A percentile compares a stretch with the other conserved stretches of the same genome.
These are phyloP conservation scores for Pulicaria dysenterica DNA, from an alignment of 129 eudicot species.

Conservation along the genomic window DNA sequence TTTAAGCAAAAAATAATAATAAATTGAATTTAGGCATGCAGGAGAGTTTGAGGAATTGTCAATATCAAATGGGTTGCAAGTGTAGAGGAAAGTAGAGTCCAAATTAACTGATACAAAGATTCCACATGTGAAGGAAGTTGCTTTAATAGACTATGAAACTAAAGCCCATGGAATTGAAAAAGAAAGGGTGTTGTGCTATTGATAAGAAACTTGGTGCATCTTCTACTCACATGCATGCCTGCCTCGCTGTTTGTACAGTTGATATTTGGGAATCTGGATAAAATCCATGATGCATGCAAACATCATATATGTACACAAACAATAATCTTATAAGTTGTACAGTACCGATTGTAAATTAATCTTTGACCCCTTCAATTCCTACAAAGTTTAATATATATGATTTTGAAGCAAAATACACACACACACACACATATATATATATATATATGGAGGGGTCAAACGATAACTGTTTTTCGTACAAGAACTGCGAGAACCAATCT, in stretches of 20 bases:
- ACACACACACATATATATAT: too few species aligned
- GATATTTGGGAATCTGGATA: slow-evolving; percentile 21
- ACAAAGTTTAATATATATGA: too few species aligned
- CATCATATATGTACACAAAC: slow-evolving; percentile 9
- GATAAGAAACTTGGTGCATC: slow-evolving; percentile 23
- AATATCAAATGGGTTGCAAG: not conserved
- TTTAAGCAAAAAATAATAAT: too few species aligned
- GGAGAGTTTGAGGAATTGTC: too few species aligned
- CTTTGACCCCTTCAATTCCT: too few species aligned
- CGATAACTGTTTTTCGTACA: too few species aligned
- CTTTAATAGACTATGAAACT: slow-evolving; percentile 26
- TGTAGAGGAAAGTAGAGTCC: slow-evolving; percentile 9
- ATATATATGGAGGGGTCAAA: too few species aligned
- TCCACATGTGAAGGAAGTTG: not conserved
- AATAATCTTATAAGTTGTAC: not conserved
- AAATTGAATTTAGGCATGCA: too few species aligned
- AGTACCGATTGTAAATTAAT: not conserved
- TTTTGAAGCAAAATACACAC: too few species aligned
- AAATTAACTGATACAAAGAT: slow-evolving; percentile 21
- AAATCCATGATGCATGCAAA: slow-evolving; percentile 21
- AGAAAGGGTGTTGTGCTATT: slow-evolving; percentile 14
- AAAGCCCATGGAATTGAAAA: slow-evolving; percentile 19
- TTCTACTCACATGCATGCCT: not conserved
- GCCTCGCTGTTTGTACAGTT: not conserved
- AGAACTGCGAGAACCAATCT: too few species aligned